A percentile compares a stretch with the other conserved stretches of the same genome.
Evolutionary conservation across 1,284 basidiomycete species (phyloP).

Genomic region (Ceratobasidium sp.): DNA sequence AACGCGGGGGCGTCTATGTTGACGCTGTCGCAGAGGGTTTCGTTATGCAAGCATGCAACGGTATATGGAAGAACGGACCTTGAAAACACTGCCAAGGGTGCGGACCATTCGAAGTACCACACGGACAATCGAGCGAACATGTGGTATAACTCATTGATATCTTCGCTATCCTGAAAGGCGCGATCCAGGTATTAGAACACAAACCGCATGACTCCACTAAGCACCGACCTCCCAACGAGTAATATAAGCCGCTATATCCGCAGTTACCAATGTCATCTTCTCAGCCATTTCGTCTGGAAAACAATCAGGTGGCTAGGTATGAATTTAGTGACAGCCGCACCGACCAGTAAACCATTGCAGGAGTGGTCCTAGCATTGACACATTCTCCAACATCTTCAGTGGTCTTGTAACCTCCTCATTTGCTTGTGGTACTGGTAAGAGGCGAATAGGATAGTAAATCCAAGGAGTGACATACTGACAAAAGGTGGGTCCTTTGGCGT

Average conservation of each 20-base stretch:
- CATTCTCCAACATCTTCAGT: conserved; percentile 35
- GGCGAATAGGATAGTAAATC: not conserved
- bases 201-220: not conserved
- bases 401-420: conserved; percentile 31
- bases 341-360: conserved; percentile 47
- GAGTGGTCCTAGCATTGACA: conserved; percentile 42
- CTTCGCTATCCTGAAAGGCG: conserved; percentile 61
- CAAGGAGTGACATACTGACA: not conserved
- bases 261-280: conserved; percentile 69
- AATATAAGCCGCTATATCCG: conserved; percentile 72
- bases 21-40: conserved; percentile 6
- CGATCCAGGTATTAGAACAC: conserved; percentile 14
- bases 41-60: conserved; percentile 22
- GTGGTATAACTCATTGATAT: conserved; percentile 64
- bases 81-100: conserved; percentile 71
- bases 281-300: conserved; percentile 73
- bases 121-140: conserved; percentile 63
- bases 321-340: not conserved
- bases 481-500: conserved; percentile 28
- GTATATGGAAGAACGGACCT: conserved; percentile 61
- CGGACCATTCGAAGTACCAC: conserved; percentile 72
- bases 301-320: conserved; percentile 25
- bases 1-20: conserved; percentile 48
- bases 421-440: not conserved
- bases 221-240: conserved; percentile 68